These are phyloP conservation scores for Kluyveromyces marxianus DNA, from an alignment of 1,139 yeast genomes.

Conservation along the genomic window DNA sequence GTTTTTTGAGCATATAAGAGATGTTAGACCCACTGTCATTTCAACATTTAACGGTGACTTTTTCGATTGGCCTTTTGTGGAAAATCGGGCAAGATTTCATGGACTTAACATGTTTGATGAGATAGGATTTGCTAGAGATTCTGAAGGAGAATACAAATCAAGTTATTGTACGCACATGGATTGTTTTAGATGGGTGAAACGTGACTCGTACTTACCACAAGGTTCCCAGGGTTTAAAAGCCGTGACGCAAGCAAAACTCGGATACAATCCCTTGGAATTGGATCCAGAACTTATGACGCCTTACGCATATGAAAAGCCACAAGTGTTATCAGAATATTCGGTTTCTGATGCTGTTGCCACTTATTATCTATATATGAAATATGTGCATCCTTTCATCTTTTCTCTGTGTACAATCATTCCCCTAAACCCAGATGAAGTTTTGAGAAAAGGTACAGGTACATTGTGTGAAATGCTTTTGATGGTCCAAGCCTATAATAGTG, in stretches of 20 bases:
- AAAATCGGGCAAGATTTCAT: constrained; percentile 73
- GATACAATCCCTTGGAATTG: constrained; percentile 91
- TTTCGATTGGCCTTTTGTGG: constrained; percentile 99
- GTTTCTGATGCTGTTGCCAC: constrained; percentile 99
- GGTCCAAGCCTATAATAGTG: constrained; percentile 86
- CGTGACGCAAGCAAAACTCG: constrained; percentile 91
- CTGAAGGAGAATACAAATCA: constrained; percentile 89
- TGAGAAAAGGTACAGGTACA: constrained; percentile 97
- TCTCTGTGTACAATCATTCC: constrained; percentile 95
- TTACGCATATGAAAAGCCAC: constrained; percentile 91
- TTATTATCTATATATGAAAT: constrained; percentile 88
- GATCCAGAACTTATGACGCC: constrained; percentile 99
- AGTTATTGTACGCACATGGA: constrained; percentile 95
- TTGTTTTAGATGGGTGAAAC: constrained; percentile 96
- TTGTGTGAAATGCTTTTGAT: constrained; percentile 94
- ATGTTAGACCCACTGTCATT: constrained; percentile 84
- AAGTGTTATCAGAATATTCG: constrained; percentile 86
- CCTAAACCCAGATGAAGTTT: constrained; percentile 89
- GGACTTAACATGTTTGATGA: constrained; percentile 87
- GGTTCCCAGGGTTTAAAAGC: constrained; percentile 98
- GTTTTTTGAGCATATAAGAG: constrained; percentile 87
- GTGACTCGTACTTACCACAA: constrained; percentile 96
- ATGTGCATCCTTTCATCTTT: constrained; percentile 94
- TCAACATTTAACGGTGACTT: constrained; percentile 98
- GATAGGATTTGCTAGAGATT: constrained; percentile 87